Evolutionary conservation across 2,329 filamentous ascomycete genomes (phyloP).

Genomic region (Didymella arachidicola): DNA sequence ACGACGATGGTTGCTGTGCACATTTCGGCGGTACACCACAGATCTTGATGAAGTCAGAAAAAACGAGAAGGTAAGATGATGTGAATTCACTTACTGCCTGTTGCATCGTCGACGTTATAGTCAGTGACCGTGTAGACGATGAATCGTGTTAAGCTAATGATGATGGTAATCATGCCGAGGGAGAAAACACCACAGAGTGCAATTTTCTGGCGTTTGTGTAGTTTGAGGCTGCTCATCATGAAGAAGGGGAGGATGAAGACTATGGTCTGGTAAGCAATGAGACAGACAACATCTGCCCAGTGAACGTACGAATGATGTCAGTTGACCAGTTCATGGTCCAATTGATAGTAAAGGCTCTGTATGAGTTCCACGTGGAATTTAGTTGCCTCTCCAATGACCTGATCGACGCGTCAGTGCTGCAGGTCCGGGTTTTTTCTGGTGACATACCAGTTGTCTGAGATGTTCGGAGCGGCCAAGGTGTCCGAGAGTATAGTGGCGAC

Average conservation of each 20-base stretch:
- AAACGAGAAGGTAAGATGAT: neutral
- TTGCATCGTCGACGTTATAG: constrained; percentile 28
- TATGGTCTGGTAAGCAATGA: neutral
- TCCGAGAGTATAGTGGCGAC: constrained; percentile 28
- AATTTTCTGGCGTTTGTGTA: constrained; percentile 34
- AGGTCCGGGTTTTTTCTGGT: neutral
- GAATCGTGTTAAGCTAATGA: constrained; percentile 33
- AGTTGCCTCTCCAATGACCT: constrained; percentile 33
- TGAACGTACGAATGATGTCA: constrained; percentile 27
- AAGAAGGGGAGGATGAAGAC: constrained; percentile 37
- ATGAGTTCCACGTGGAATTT: constrained; percentile 32
- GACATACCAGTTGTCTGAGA: constrained; percentile 34
- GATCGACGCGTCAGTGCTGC: neutral
- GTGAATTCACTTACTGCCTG: constrained; percentile 26
- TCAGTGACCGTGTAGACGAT: constrained; percentile 29
- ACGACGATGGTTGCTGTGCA: constrained; percentile 32
- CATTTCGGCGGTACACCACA: constrained; percentile 37
- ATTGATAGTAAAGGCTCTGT: constrained; percentile 20
- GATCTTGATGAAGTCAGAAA: constrained; percentile 19
- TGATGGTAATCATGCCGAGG: constrained; percentile 31
- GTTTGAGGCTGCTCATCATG: constrained; percentile 32
- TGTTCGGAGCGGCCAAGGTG: constrained; percentile 18
- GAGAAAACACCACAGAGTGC: constrained; percentile 35
- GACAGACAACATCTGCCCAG: neutral
- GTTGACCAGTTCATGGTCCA: constrained; percentile 32